These are phyloP conservation scores for Fomes fomentarius DNA, from an alignment of 1,284 basidiomycete genomes.

Conservation along the genomic window DNA sequence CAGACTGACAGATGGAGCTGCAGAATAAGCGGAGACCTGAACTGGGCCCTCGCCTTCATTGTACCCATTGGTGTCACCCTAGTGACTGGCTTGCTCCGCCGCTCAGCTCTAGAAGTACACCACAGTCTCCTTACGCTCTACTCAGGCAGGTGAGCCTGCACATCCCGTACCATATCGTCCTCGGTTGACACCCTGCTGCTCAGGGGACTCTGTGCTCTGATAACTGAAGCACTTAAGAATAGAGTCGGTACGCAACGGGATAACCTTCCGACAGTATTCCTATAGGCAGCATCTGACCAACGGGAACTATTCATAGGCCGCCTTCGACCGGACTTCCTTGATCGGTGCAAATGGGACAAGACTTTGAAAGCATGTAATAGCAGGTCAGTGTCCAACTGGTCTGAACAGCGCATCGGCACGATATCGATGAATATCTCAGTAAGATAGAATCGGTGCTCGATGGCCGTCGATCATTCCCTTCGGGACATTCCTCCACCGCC, in stretches of 20 bases:
- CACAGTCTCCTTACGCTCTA: conserved; percentile 56
- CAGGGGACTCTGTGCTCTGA: conserved; percentile 50
- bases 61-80: conserved; percentile 46
- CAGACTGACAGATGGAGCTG: background rate
- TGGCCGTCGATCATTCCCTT: conserved; percentile 65
- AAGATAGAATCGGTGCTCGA: conserved; percentile 45
- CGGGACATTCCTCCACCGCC: conserved; percentile 69
- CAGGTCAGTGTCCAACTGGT: too few species aligned
- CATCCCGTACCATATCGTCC: background rate
- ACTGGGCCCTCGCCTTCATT: conserved; percentile 48
- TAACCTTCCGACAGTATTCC: background rate
- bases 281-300: background rate
- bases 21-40: conserved; percentile 53
- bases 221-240: conserved; percentile 63
- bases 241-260: conserved; percentile 48
- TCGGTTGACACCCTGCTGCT: background rate
- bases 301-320: conserved; percentile 44
- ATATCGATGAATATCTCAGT: too few species aligned
- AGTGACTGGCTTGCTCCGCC: conserved; percentile 40
- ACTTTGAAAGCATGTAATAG: conserved; percentile 50
- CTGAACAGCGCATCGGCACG: too few species aligned
- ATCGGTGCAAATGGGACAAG: conserved; percentile 64
- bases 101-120: conserved; percentile 55
- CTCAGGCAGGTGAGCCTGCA: conserved; percentile 45
- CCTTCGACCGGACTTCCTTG: conserved; percentile 70